Percentiles rank a stretch among this genome's conserved stretches.
phyloP scores from a whole-genome alignment of 2,329 filamentous ascomycete species.

The Beauveria bassiana region DNA sequence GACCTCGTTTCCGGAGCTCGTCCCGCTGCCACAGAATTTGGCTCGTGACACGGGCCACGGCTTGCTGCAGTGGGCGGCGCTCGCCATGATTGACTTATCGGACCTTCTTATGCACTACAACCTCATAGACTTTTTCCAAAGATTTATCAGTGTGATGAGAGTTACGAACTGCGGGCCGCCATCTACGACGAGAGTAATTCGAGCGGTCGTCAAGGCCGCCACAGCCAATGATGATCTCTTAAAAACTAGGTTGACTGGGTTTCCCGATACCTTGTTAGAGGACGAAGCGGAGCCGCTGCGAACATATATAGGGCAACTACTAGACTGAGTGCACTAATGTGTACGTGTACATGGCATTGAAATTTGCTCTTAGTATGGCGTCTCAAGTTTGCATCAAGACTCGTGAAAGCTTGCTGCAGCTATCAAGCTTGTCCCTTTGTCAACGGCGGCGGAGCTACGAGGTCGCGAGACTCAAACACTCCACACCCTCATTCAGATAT shows the following conservation, averaged over 20 bases:
- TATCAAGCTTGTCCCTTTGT: not conserved
- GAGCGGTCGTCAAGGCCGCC: constrained; percentile 33
- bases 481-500: no score
- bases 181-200: constrained; percentile 5
- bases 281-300: constrained; percentile 43
- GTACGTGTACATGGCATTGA: not conserved
- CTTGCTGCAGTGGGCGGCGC: constrained; percentile 42
- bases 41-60: constrained; percentile 25
- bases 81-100: constrained; percentile 42
- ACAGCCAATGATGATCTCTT: constrained; percentile 31
- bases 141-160: constrained; percentile 40
- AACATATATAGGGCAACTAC: constrained; percentile 29
- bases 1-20: constrained; percentile 29
- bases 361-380: not conserved
- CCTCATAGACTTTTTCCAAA: constrained; percentile 47
- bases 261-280: constrained; percentile 42
- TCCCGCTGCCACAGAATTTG: constrained; percentile 16
- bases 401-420: not conserved
- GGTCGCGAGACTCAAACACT: no score
- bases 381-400: not conserved
- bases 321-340: not conserved
- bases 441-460: no score
- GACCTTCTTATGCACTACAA: constrained; percentile 44
- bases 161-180: constrained; percentile 27
- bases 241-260: constrained; percentile 27